A percentile compares a stretch with the other conserved stretches of the same genome.
phyloP scores from a whole-genome alignment of 805 yeast genomes.

The Zygotorulaspora florentina region DNA sequence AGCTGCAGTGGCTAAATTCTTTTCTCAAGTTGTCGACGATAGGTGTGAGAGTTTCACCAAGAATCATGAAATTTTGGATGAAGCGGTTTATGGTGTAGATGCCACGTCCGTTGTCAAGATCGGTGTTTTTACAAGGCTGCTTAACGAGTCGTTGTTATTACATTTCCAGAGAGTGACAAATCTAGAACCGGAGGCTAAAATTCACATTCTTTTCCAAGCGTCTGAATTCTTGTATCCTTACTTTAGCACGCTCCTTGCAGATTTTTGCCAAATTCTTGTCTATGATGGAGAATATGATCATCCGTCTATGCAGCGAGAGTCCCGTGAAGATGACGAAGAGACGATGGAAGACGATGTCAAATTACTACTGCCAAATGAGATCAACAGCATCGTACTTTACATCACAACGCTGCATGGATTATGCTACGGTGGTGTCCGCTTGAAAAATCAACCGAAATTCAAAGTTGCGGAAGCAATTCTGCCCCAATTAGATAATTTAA shows the following conservation, averaged over 20 bases:
- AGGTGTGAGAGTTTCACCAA: conserved; percentile 38
- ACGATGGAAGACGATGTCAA: conserved; percentile 7
- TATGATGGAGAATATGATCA: conserved; percentile 22
- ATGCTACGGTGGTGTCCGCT: conserved; percentile 27
- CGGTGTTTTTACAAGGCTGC: conserved; percentile 26
- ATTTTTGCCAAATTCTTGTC: conserved; percentile 26
- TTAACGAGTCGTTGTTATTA: conserved; percentile 24
- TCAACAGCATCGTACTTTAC: conserved; percentile 22
- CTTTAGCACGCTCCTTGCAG: conserved; percentile 22
- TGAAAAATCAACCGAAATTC: conserved; percentile 24
- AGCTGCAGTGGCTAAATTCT: conserved; percentile 52
- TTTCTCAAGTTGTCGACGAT: conserved; percentile 43
- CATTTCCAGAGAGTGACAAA: conserved; percentile 14
- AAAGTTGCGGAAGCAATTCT: conserved; percentile 20
- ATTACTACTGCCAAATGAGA: conserved; percentile 24
- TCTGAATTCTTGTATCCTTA: conserved; percentile 32
- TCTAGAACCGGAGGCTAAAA: conserved; percentile 10
- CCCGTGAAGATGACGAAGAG: conserved; percentile 13
- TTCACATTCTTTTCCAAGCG: conserved; percentile 29
- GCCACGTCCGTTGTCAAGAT: conserved; percentile 20
- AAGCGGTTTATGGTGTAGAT: conserved; percentile 15
- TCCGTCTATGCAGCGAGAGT: conserved; percentile 6
- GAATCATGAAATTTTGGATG: conserved; percentile 16
- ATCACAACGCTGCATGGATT: conserved; percentile 30
- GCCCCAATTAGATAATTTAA: conserved; percentile 23